Evolutionary conservation across 1,139 yeast species (phyloP).

Genomic region (Saccharomyces hybrid): DNA sequence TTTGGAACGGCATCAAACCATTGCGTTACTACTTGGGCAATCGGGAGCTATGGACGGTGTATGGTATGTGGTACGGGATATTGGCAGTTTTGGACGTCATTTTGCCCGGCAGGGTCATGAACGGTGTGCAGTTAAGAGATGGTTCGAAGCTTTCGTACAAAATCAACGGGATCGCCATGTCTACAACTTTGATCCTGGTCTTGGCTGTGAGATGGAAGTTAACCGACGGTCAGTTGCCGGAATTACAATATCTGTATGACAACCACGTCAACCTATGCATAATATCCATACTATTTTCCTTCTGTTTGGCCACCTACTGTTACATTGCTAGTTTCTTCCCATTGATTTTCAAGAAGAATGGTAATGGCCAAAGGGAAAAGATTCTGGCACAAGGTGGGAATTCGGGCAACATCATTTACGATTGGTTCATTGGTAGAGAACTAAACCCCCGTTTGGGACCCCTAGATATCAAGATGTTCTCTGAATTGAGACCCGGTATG

Average conservation of each 20-base stretch:
- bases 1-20: constrained; percentile 30
- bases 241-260: constrained; percentile 64
- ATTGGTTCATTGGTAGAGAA: constrained; percentile 97
- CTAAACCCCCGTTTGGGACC: constrained; percentile 82
- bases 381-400: constrained; percentile 84
- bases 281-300: constrained; percentile 57
- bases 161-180: constrained; percentile 68
- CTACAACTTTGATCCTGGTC: constrained; percentile 39
- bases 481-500: constrained; percentile 94
- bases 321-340: constrained; percentile 65
- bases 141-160: constrained; percentile 63
- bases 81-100: constrained; percentile 56
- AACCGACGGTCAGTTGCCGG: constrained; percentile 60
- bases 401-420: constrained; percentile 65
- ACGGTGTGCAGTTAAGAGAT: constrained; percentile 71
- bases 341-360: constrained; percentile 39
- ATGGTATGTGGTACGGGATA: constrained; percentile 65
- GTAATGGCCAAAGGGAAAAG: constrained; percentile 51
- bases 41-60: constrained; percentile 50
- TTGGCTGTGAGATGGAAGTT: constrained; percentile 45
- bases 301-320: constrained; percentile 54
- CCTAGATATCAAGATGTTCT: constrained; percentile 82
- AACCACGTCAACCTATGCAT: constrained; percentile 60
- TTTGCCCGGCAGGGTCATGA: constrained; percentile 62
- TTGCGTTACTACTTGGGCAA: constrained; percentile 27